phyloP scores from a whole-genome alignment of 805 yeast genomes.

The Lipomyces oligophaga region DNA sequence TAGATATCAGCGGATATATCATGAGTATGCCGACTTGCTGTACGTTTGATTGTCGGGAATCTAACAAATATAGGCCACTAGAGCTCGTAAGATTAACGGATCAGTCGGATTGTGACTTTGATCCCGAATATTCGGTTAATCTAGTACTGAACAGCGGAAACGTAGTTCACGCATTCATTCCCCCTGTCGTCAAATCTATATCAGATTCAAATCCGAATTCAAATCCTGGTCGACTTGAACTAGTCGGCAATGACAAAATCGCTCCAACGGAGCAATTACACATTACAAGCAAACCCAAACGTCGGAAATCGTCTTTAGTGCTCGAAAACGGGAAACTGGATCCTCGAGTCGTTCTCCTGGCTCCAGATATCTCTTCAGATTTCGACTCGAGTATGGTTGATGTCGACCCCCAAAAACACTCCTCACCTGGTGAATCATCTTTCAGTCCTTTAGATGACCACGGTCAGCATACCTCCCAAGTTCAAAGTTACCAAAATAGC shows the following conservation, averaged over 20 bases:
- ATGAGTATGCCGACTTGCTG: slow-evolving; percentile 5
- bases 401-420: too few relatives aligned
- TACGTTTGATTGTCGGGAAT: neutral
- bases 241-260: neutral
- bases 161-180: slow-evolving; percentile 2
- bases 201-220: neutral
- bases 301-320: neutral
- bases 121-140: slow-evolving; percentile 10
- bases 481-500: too few relatives aligned
- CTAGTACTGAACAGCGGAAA: slow-evolving; percentile 6
- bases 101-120: slow-evolving; percentile 16
- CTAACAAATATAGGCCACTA: neutral
- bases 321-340: neutral
- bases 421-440: too few relatives aligned
- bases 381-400: too few relatives aligned
- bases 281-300: neutral
- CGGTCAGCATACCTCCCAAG: too few relatives aligned
- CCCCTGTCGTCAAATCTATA: neutral
- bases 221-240: neutral
- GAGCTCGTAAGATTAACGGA: slow-evolving; percentile 5
- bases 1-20: slow-evolving; percentile 13
- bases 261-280: neutral
- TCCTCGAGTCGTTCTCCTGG: neutral
- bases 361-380: too few relatives aligned
- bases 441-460: too few relatives aligned